Conservation (phyloP, 352 stramenopile species). For the Phytophthora idaei region DNA sequence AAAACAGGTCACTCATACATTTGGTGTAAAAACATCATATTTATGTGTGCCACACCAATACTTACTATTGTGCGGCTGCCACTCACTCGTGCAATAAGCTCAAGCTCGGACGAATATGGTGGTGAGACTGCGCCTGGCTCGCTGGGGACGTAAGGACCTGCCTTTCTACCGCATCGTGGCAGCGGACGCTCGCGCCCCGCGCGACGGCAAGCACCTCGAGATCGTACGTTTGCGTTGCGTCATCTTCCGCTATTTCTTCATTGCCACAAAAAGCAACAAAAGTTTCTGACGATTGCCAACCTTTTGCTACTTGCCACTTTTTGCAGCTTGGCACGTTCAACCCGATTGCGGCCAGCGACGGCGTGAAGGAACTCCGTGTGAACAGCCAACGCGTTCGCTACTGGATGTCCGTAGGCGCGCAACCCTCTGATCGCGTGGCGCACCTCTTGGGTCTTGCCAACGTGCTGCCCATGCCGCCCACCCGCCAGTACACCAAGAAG, state of each 20-base stretch:
- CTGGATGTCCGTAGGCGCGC: conserved; percentile 88
- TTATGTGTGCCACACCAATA: conserved; percentile 3
- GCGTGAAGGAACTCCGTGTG: conserved; percentile 88
- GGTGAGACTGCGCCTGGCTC: conserved; percentile 85
- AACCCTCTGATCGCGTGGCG: conserved; percentile 84
- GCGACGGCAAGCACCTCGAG: conserved; percentile 87
- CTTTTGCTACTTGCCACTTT: conserved; percentile 9
- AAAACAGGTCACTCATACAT: not conserved
- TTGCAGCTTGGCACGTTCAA: conserved; percentile 86
- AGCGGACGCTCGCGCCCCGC: conserved; percentile 78
- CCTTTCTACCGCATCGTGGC: conserved; percentile 91
- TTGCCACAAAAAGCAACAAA: conserved; percentile 4
- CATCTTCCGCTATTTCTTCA: not conserved
- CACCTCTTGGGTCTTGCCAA: conserved; percentile 85
- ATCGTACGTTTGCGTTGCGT: conserved; percentile 56
- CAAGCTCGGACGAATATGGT: conserved; percentile 60
- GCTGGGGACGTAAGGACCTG: conserved; percentile 87
- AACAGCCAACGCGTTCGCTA: conserved; percentile 88
- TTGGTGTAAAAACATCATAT: not conserved
- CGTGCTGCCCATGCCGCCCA: conserved; percentile 83
- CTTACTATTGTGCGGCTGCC: conserved; percentile 8
- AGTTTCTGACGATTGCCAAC: conserved; percentile 10
- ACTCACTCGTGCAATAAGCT: conserved; percentile 21
- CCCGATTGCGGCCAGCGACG: conserved; percentile 80
- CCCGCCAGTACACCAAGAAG: conserved; percentile 87